phyloP scores from a whole-genome alignment of 2,329 filamentous ascomycete species.

The Xenoacremonium recifei region DNA sequence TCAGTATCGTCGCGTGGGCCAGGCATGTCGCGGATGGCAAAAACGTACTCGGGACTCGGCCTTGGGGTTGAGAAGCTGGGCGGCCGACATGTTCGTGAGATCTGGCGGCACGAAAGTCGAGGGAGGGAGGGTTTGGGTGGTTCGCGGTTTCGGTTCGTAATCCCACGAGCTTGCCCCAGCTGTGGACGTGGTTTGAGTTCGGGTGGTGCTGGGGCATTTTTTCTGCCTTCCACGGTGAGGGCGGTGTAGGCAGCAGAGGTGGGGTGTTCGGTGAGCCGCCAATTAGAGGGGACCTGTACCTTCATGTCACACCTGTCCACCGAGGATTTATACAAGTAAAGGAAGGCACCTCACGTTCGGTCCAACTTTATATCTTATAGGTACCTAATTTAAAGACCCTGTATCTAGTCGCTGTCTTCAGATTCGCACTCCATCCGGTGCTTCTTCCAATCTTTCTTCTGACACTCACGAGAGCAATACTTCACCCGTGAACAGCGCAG shows the following conservation, averaged over 20 bases:
- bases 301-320: too few relatives aligned
- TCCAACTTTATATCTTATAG: too few relatives aligned
- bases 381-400: too few relatives aligned
- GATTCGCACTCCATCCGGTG: conserved; percentile 45
- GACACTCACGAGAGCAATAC: conserved; percentile 54
- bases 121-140: conserved; percentile 20
- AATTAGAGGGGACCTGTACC: conserved; percentile 8
- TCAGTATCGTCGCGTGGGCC: conserved; percentile 23
- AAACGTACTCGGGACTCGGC: conserved; percentile 87
- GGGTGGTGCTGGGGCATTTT: conserved; percentile 32
- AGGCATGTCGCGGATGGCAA: conserved; percentile 18
- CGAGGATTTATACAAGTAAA: too few relatives aligned
- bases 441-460: conserved; percentile 53
- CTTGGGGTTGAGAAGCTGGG: conserved; percentile 97
- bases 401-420: too few relatives aligned
- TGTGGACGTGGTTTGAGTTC: conserved; percentile 27
- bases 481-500: conserved; percentile 39
- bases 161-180: conserved; percentile 28
- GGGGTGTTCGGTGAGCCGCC: conserved; percentile 17
- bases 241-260: conserved; percentile 28
- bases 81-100: conserved; percentile 75
- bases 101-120: conserved; percentile 20
- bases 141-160: conserved; percentile 30
- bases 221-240: conserved; percentile 30
- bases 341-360: too few relatives aligned